phyloP scores from a whole-genome alignment of 345 rosid species.

The Sonneratia caseolaris region DNA sequence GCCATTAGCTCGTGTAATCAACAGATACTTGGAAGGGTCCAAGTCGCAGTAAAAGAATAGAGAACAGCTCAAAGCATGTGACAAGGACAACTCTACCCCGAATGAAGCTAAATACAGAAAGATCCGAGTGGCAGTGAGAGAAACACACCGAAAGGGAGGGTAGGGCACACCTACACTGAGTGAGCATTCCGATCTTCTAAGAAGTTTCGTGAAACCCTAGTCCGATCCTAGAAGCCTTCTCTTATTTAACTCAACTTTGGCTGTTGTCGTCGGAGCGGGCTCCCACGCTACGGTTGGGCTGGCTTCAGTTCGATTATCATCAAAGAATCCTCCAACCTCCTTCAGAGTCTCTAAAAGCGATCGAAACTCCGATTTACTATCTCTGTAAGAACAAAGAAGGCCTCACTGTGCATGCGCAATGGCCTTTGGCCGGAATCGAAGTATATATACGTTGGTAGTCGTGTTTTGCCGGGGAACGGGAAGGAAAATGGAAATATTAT shows the following conservation, averaged over 20 bases:
- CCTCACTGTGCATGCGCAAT: slow-evolving; percentile 25
- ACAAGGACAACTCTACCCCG: neutral
- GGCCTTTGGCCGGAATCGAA: neutral
- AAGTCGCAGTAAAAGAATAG: neutral
- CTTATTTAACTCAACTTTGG: slow-evolving; percentile 72
- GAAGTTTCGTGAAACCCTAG: slow-evolving; percentile 59
- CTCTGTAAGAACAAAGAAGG: slow-evolving; percentile 32
- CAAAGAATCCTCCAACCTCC: slow-evolving; percentile 47
- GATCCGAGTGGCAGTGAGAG: neutral
- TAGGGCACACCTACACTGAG: slow-evolving; percentile 36
- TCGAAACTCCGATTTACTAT: slow-evolving; percentile 79
- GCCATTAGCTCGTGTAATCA: neutral
- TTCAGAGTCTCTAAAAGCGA: slow-evolving; percentile 56
- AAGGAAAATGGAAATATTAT: neutral
- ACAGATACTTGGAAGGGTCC: neutral
- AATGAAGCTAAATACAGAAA: neutral
- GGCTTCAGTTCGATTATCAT: slow-evolving; percentile 15
- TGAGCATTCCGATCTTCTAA: slow-evolving; percentile 56
- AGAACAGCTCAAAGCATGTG: neutral
- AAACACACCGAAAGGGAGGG: neutral
- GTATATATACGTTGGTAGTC: neutral
- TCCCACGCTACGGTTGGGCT: slow-evolving; percentile 15
- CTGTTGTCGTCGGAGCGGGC: slow-evolving; percentile 27
- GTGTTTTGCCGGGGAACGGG: neutral
- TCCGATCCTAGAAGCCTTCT: slow-evolving; percentile 55